Evolutionary conservation across 192 early-diverging fungal genomes (phyloP).

Genomic region (Umbelopsis isabellina): DNA sequence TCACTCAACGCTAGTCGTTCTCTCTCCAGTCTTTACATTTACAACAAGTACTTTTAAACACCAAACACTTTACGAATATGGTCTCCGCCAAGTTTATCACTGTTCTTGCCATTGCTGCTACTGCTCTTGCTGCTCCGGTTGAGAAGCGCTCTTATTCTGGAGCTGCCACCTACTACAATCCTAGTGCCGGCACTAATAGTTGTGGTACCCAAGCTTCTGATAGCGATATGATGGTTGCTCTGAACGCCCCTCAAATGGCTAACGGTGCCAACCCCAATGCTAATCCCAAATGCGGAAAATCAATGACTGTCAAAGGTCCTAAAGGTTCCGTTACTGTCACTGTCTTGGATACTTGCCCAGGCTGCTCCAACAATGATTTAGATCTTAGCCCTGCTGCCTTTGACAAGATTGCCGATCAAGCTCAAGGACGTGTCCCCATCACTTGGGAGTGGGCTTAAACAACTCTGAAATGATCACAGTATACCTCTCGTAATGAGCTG

Average conservation of each 20-base stretch:
- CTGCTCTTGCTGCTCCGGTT: conserved; percentile 2
- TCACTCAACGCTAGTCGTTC: background rate
- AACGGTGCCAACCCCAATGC: conserved; percentile 44
- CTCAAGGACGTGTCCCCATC: conserved; percentile 30
- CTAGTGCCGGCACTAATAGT: conserved; percentile 42
- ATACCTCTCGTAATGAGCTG: too few relatives aligned
- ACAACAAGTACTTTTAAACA: background rate
- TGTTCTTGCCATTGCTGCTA: background rate
- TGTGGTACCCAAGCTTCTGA: conserved; percentile 45
- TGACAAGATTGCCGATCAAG: conserved; percentile 31
- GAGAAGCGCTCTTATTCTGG: conserved; percentile 38
- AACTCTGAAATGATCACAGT: too few relatives aligned
- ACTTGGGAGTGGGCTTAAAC: conserved; percentile 40
- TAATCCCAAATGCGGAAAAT: conserved; percentile 46
- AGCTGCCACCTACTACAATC: conserved; percentile 56
- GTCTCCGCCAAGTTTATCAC: conserved; percentile 11
- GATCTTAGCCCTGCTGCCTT: conserved; percentile 52
- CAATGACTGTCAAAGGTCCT: conserved; percentile 45
- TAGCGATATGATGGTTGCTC: conserved; percentile 50
- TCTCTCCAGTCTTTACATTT: background rate
- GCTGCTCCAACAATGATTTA: conserved; percentile 37
- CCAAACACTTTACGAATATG: background rate
- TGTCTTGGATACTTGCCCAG: conserved; percentile 50
- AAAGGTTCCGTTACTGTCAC: conserved; percentile 47
- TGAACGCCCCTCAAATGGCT: conserved; percentile 51